phyloP scores from a whole-genome alignment of 306 rosid species.

The Hippophae tibetana region DNA sequence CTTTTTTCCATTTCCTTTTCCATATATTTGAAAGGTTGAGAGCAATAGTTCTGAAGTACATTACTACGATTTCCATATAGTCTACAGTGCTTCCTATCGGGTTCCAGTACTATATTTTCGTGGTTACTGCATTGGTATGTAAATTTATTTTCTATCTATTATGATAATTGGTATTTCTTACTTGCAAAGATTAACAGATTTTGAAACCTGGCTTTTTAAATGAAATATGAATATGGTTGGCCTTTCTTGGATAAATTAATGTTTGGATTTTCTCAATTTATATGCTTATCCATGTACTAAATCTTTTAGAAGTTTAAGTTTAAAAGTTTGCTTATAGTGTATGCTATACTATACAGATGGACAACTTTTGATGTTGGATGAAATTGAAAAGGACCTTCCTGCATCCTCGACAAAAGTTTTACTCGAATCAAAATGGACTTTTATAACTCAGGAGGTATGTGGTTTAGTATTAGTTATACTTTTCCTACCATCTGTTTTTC shows the following conservation, averaged over 20 bases:
- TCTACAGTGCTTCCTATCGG: slow-evolving; percentile 56
- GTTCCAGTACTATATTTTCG: slow-evolving; percentile 76
- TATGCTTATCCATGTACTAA: neutral
- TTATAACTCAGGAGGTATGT: slow-evolving; percentile 66
- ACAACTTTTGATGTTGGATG: slow-evolving; percentile 40
- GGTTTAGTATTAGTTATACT: too few species aligned
- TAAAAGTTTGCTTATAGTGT: neutral
- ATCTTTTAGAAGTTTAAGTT: neutral
- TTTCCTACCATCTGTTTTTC: too few species aligned
- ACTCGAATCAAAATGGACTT: slow-evolving; percentile 79
- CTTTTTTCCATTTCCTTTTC: slow-evolving; percentile 6
- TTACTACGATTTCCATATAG: slow-evolving; percentile 61
- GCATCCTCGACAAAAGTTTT: slow-evolving; percentile 39
- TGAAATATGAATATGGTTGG: neutral
- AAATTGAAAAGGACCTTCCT: slow-evolving; percentile 59
- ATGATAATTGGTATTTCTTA: neutral
- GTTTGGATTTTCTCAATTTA: neutral
- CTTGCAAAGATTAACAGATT: neutral
- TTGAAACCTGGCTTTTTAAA: neutral
- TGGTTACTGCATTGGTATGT: slow-evolving; percentile 54
- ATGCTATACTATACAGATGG: slow-evolving; percentile 42
- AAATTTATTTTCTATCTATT: neutral
- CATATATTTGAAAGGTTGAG: slow-evolving; percentile 32
- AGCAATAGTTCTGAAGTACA: slow-evolving; percentile 25
- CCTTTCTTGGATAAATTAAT: neutral